These are phyloP conservation scores for Podila minutissima DNA, from an alignment of 192 early-diverging fungal species.

Conservation along the genomic window DNA sequence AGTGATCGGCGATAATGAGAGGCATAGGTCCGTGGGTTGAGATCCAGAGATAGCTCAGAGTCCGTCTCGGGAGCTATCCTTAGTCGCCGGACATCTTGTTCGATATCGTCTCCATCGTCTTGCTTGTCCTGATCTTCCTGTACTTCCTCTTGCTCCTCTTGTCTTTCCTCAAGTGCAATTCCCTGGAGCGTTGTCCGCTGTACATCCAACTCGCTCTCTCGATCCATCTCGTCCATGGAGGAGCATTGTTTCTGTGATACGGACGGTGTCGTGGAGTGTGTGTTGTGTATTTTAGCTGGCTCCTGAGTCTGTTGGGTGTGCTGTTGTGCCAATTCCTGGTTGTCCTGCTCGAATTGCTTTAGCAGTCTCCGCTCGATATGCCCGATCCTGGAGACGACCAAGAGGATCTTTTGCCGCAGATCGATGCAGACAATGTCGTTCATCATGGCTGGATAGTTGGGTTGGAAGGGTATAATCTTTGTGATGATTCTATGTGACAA, in stretches of 20 bases:
- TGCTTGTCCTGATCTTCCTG: neutral
- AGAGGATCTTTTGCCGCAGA: constrained; percentile 43
- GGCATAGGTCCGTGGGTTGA: neutral
- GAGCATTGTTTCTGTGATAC: neutral
- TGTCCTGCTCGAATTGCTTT: constrained; percentile 35
- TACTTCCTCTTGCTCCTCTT: neutral
- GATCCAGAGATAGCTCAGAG: neutral
- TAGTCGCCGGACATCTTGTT: neutral
- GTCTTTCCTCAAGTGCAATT: neutral
- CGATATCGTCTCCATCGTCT: neutral
- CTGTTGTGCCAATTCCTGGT: constrained; percentile 4
- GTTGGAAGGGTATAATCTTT: constrained; percentile 39
- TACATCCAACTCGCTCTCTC: no score
- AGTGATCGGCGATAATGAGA: neutral
- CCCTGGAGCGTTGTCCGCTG: no score
- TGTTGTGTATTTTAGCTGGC: neutral
- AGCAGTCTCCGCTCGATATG: constrained; percentile 38
- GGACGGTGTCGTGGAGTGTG: neutral
- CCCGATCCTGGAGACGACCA: constrained; percentile 28
- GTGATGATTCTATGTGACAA: constrained; percentile 23
- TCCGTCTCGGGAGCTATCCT: neutral
- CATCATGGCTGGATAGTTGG: constrained; percentile 37
- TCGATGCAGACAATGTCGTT: constrained; percentile 52
- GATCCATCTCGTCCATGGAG: no score
- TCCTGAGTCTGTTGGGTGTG: neutral